Conservation (phyloP, 1,139 yeast genomes). For the Diutina neorugosa region DNA sequence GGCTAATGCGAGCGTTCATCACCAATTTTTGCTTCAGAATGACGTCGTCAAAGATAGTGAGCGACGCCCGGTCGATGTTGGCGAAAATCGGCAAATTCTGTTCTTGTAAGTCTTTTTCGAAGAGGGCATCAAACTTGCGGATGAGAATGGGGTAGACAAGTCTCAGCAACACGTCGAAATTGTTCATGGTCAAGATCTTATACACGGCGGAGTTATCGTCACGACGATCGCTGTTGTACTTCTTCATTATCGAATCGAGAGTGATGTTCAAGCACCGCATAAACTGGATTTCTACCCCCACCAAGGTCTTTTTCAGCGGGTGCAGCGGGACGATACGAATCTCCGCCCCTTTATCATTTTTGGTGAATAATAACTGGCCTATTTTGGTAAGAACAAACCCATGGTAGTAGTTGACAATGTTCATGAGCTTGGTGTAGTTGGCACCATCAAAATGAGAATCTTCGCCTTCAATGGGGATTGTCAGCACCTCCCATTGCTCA, state of each 20-base stretch:
- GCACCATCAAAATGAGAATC: constrained; percentile 8
- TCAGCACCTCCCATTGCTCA: constrained; percentile 26
- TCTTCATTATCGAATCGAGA: constrained; percentile 36
- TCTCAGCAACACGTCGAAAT: constrained; percentile 27
- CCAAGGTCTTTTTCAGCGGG: constrained; percentile 31
- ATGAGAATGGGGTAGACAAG: constrained; percentile 23
- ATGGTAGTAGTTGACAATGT: constrained; percentile 31
- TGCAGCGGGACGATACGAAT: constrained; percentile 22
- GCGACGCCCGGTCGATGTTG: constrained; percentile 31
- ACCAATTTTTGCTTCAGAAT: constrained; percentile 26
- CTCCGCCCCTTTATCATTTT: constrained; percentile 17
- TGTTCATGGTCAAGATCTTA: constrained; percentile 35
- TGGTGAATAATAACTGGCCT: constrained; percentile 22
- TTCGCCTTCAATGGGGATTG: constrained; percentile 7
- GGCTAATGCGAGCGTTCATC: constrained; percentile 18
- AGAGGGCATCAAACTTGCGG: constrained; percentile 21
- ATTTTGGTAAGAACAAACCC: constrained; percentile 20
- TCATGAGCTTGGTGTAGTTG: constrained; percentile 26
- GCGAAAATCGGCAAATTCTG: constrained; percentile 32
- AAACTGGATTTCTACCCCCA: constrained; percentile 36
- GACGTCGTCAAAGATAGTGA: constrained; percentile 32
- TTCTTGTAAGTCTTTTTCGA: constrained; percentile 23
- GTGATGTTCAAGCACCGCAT: constrained; percentile 37
- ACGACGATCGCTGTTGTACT: constrained; percentile 13
- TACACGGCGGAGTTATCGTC: constrained; percentile 20